Evolutionary conservation across 2,329 filamentous ascomycete genomes (phyloP).

Genomic region (Fusarium stilboides): DNA sequence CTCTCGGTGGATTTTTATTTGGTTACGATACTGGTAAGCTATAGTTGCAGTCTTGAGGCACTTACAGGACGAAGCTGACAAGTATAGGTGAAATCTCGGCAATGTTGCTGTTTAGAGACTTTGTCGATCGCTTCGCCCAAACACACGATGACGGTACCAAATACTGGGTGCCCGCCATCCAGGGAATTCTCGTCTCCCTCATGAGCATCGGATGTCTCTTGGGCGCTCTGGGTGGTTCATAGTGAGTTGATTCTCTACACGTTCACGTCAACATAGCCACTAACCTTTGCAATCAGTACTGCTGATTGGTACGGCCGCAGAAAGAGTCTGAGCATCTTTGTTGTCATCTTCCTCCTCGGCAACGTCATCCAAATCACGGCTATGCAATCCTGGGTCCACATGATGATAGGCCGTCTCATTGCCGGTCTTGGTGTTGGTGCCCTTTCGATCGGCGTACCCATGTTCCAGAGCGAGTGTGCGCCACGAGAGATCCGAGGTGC

Average conservation of each 20-base stretch:
- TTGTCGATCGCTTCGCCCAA: slow-evolving; percentile 65
- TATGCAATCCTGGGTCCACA: slow-evolving; percentile 71
- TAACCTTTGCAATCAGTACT: slow-evolving; percentile 51
- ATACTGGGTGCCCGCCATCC: slow-evolving; percentile 58
- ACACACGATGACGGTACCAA: slow-evolving; percentile 58
- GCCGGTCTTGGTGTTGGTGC: slow-evolving; percentile 68
- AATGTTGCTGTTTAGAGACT: slow-evolving; percentile 66
- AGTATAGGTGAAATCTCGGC: slow-evolving; percentile 66
- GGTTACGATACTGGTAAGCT: slow-evolving; percentile 68
- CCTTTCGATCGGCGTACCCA: slow-evolving; percentile 74
- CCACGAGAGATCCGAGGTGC: slow-evolving; percentile 73
- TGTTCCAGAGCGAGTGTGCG: slow-evolving; percentile 75
- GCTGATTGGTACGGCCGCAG: slow-evolving; percentile 71
- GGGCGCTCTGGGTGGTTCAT: slow-evolving; percentile 66
- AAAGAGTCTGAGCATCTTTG: slow-evolving; percentile 65
- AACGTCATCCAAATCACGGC: slow-evolving; percentile 76
- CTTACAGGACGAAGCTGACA: background rate
- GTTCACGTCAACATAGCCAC: background rate
- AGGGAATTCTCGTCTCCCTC: slow-evolving; percentile 68
- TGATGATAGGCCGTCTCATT: slow-evolving; percentile 67
- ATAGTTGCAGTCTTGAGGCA: background rate
- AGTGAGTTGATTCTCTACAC: slow-evolving; percentile 44
- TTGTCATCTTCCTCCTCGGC: slow-evolving; percentile 73
- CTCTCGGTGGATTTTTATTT: slow-evolving; percentile 72
- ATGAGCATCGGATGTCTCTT: slow-evolving; percentile 69